A percentile compares a stretch with the other conserved stretches of the same genome.
Conservation (phyloP, 2,329 filamentous ascomycete species). For the Gremmenia infestans region DNA sequence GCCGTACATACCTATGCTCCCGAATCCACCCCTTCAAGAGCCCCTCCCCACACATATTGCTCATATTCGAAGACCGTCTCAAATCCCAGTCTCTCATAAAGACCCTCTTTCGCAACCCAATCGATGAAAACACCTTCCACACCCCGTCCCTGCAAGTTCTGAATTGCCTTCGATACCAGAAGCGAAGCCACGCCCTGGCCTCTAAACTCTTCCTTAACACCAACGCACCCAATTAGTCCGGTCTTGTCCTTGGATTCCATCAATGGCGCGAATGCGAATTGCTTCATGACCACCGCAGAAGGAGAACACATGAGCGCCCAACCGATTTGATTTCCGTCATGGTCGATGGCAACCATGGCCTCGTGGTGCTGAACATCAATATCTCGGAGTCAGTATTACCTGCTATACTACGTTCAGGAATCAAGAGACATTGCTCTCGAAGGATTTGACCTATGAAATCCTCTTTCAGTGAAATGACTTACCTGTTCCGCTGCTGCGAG, state of each 20-base stretch:
- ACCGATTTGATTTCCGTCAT: slow-evolving; percentile 35
- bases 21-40: neutral
- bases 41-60: neutral
- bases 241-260: slow-evolving; percentile 35
- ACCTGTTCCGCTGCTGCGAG: slow-evolving; percentile 32
- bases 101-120: slow-evolving; percentile 38
- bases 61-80: slow-evolving; percentile 36
- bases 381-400: too few relatives aligned
- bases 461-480: neutral
- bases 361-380: slow-evolving; percentile 27
- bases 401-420: too few relatives aligned
- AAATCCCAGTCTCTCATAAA: slow-evolving; percentile 41
- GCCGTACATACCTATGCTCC: neutral
- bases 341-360: slow-evolving; percentile 39
- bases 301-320: slow-evolving; percentile 42
- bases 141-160: slow-evolving; percentile 38
- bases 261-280: slow-evolving; percentile 38
- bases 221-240: slow-evolving; percentile 41
- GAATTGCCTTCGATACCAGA: slow-evolving; percentile 38
- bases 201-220: slow-evolving; percentile 35
- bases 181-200: slow-evolving; percentile 38
- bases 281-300: slow-evolving; percentile 28
- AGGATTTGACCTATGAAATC: too few relatives aligned
- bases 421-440: too few relatives aligned
- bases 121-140: slow-evolving; percentile 41